Percentiles rank a stretch among this genome's conserved stretches.
These are phyloP conservation scores for Eucalyptus regnans DNA, from an alignment of 345 rosid genomes.

Conservation along the genomic window DNA sequence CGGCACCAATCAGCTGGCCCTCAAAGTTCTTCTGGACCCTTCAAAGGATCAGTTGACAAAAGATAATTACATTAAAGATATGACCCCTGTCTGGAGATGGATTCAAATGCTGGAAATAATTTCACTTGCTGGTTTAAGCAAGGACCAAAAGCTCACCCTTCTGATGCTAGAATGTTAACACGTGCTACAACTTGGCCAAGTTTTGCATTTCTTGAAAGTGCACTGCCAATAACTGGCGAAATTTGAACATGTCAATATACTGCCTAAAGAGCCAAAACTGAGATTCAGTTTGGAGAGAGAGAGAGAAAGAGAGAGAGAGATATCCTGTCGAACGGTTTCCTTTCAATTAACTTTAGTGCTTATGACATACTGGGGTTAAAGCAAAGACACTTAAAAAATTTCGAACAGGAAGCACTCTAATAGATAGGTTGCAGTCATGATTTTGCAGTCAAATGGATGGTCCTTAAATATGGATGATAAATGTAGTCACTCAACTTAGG, in stretches of 20 bases:
- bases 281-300: not conserved
- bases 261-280: not conserved
- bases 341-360: not conserved
- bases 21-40: slow-evolving; percentile 93
- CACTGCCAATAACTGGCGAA: slow-evolving; percentile 68
- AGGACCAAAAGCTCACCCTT: slow-evolving; percentile 54
- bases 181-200: slow-evolving; percentile 84
- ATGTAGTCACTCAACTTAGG: not conserved
- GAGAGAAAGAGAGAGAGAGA: not conserved
- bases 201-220: slow-evolving; percentile 77
- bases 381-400: not conserved
- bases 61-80: not conserved
- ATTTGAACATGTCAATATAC: not conserved
- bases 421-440: not conserved
- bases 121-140: not conserved
- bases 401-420: not conserved
- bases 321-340: not conserved
- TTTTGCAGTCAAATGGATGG: not conserved
- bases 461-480: not conserved
- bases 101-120: not conserved
- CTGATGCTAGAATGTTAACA: slow-evolving; percentile 80
- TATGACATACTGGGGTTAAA: not conserved
- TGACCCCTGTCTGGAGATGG: not conserved
- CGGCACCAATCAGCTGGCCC: slow-evolving; percentile 85
- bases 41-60: not conserved